Base-by-base conservation (phyloP, 805 yeast species). In the Metschnikowia picachoensis region DNA sequence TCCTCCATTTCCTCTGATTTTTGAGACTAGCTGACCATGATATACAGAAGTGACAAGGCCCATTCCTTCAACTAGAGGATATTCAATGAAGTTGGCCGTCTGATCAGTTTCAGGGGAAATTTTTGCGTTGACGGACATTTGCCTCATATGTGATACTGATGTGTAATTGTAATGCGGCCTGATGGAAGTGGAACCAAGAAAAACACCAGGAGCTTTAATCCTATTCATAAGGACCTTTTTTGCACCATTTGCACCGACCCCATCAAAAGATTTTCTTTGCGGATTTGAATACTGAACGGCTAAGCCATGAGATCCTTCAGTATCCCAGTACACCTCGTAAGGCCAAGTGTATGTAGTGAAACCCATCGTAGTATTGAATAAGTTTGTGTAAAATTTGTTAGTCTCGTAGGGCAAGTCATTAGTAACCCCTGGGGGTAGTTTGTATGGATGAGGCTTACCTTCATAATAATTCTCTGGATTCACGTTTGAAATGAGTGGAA, bases 361-460 rank as follows among this genome's bases (percentile, higher is more conserved):
- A 20, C 71, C 66, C 62, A 82, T 88, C 41, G 64, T 65, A 17
- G 70, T 83, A 17, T 85, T 67, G 52, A 82, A 65, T 57, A 85
- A 59, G 61, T 87, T 87, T 32, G 80, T 77, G 65, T 78, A 85
- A 64, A 87, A 87, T 65, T 85, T 87, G 70, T 87, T 87, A 20
- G 95, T 88, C 58, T 82, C 81, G 49, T 77, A 72, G 11, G 75
- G 77, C 10, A 51, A 55, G 30, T 64, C 76, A 41, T 64, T 59
- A 48, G 72, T 70, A 34, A 77, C 81, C 31, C 79, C 79, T 3
- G 52, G 54, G 15, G 84, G 80, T 34, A 80, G 59, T 0, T 58
- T 53, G 46, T 79, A 60, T 11, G 76, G 76, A 37, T 78, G 69
- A 3, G 61, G 69, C 34, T 70, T 70, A 43, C 76, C 68, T 4